A percentile compares a stretch with the other conserved stretches of the same genome.
Evolutionary conservation across 2,329 filamentous ascomycete genomes (phyloP).

Genomic region (Cytospora piceicola): DNA sequence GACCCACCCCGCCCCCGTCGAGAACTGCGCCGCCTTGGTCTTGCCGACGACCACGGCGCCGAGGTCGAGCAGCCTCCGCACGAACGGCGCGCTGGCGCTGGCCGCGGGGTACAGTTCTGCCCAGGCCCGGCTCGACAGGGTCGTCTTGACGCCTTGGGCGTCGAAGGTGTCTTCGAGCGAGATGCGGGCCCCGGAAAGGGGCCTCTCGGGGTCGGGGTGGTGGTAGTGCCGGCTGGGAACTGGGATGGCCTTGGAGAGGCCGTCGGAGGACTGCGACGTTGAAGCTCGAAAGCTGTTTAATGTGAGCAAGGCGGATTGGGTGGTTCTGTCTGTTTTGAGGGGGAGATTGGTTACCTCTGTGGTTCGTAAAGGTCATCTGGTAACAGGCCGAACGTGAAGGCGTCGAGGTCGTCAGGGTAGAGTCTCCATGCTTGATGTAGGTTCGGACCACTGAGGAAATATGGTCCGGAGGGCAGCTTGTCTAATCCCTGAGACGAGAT

Average conservation of each 20-base stretch:
- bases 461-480: slow-evolving; percentile 45
- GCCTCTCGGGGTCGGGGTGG: slow-evolving; percentile 33
- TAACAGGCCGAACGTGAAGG: slow-evolving; percentile 45
- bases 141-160: slow-evolving; percentile 56
- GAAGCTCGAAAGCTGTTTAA: slow-evolving; percentile 39
- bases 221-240: slow-evolving; percentile 30
- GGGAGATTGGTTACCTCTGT: slow-evolving; percentile 8
- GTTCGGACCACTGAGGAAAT: slow-evolving; percentile 47
- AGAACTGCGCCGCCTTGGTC: slow-evolving; percentile 54
- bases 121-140: slow-evolving; percentile 62
- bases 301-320: background rate
- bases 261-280: slow-evolving; percentile 35
- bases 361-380: slow-evolving; percentile 39
- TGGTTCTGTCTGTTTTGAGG: background rate
- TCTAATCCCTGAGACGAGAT: background rate
- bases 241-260: slow-evolving; percentile 34
- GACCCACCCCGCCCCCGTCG: slow-evolving; percentile 29
- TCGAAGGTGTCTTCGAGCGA: slow-evolving; percentile 42
- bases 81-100: slow-evolving; percentile 51
- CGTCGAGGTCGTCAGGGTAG: slow-evolving; percentile 44
- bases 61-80: slow-evolving; percentile 60
- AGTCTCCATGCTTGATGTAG: slow-evolving; percentile 47
- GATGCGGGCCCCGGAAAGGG: slow-evolving; percentile 44
- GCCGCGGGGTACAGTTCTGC: slow-evolving; percentile 54
- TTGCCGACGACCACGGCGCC: slow-evolving; percentile 62